Conservation (phyloP, 2,329 filamentous ascomycete genomes). For the Cladorrhinum sp. region DNA sequence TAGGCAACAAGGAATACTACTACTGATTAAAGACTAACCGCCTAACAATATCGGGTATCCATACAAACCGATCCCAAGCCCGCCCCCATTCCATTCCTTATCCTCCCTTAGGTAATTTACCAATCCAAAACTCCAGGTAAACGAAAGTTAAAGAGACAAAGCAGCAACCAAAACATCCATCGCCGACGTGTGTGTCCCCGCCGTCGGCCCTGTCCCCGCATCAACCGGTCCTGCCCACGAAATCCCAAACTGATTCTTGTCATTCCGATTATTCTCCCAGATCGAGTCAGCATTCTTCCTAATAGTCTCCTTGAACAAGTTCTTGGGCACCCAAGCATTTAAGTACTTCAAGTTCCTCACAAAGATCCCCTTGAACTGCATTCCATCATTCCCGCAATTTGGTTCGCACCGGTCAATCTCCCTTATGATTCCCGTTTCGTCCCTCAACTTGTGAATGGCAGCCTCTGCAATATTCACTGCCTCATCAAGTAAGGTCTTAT, state of each 20-base stretch:
- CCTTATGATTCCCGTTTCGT: conserved; percentile 46
- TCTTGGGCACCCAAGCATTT: conserved; percentile 47
- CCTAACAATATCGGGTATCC: not conserved
- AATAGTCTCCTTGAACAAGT: conserved; percentile 53
- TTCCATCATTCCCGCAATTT: conserved; percentile 48
- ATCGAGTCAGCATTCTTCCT: conserved; percentile 61
- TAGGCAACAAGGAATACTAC: not conserved
- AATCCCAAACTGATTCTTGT: conserved; percentile 51
- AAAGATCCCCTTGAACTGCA: conserved; percentile 71
- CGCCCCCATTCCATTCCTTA: not conserved
- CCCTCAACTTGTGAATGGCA: conserved; percentile 44
- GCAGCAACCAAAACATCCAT: conserved; percentile 67
- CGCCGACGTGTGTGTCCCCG: conserved; percentile 62
- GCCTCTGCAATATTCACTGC: conserved; percentile 50
- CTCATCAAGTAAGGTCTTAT: conserved; percentile 38
- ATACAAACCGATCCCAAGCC: not conserved
- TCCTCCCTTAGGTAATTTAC: not conserved
- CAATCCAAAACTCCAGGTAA: conserved; percentile 30
- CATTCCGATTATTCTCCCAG: conserved; percentile 57
- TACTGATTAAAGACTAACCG: not conserved
- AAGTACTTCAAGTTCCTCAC: conserved; percentile 60
- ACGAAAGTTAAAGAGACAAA: conserved; percentile 36
- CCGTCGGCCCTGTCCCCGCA: conserved; percentile 44
- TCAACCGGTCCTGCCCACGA: conserved; percentile 60
- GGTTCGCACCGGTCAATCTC: conserved; percentile 50